Conservation (phyloP, 2,329 filamentous ascomycete genomes). For the Diaporthe humulicola region DNA sequence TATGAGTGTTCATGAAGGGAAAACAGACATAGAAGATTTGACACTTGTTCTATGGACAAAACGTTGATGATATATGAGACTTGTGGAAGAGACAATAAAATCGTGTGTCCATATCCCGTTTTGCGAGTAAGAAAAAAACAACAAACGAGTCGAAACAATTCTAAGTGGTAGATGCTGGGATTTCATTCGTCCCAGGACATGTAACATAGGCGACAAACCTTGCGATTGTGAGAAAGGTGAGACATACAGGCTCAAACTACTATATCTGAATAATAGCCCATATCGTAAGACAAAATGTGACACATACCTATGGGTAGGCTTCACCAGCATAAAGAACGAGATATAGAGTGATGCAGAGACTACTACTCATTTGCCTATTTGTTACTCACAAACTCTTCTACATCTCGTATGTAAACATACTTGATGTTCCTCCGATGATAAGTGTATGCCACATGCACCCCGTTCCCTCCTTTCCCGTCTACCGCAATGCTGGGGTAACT, state of each 20-base stretch:
- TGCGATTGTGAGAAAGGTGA: too few species aligned
- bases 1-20: background rate
- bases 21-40: background rate
- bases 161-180: too few species aligned
- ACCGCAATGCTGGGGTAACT: constrained; percentile 59
- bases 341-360: too few species aligned
- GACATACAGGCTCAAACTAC: too few species aligned
- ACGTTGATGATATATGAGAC: background rate
- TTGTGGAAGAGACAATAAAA: background rate
- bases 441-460: constrained; percentile 56
- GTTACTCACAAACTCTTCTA: constrained; percentile 42
- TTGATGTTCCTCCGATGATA: constrained; percentile 59
- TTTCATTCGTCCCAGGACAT: too few species aligned
- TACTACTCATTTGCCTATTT: background rate
- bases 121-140: too few species aligned
- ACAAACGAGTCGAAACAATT: too few species aligned
- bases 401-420: constrained; percentile 50
- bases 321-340: too few species aligned
- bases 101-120: background rate
- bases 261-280: too few species aligned
- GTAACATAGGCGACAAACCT: too few species aligned
- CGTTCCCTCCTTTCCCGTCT: constrained; percentile 30
- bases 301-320: too few species aligned
- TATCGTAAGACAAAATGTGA: too few species aligned
- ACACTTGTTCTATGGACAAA: background rate